Conservation (phyloP, 306 rosid species). For the Canavalia ensiformis region DNA sequence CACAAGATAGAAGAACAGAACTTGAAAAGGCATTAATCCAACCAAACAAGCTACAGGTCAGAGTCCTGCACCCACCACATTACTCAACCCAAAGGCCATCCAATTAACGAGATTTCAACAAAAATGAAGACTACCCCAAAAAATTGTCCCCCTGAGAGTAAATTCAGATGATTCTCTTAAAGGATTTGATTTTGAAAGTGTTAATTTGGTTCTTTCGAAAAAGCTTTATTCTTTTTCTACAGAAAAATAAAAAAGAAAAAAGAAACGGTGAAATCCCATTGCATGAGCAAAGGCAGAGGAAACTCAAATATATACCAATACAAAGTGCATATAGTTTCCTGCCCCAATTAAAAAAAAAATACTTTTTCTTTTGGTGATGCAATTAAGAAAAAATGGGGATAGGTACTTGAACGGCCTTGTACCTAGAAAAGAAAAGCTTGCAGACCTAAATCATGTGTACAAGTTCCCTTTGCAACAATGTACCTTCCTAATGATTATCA, state of each 20-base stretch:
- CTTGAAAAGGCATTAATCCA: too few relatives aligned
- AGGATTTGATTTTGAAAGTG: slow-evolving; percentile 21
- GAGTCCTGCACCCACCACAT: background rate
- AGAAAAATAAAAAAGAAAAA: background rate
- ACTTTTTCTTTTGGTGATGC: too few relatives aligned
- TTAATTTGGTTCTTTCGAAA: slow-evolving; percentile 8
- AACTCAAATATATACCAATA: slow-evolving; percentile 40
- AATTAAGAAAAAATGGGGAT: too few relatives aligned
- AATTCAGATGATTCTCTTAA: background rate
- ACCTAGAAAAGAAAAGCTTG: slow-evolving; percentile 32
- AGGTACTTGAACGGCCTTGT: slow-evolving; percentile 40
- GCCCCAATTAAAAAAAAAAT: slow-evolving; percentile 26
- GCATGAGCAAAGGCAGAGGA: slow-evolving; percentile 40
- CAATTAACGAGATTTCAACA: background rate
- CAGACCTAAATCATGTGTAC: slow-evolving; percentile 52
- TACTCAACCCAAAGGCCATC: background rate
- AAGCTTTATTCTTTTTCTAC: background rate
- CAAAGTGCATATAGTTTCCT: slow-evolving; percentile 44
- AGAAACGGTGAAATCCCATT: background rate
- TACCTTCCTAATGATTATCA: slow-evolving; percentile 54
- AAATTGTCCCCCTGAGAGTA: background rate
- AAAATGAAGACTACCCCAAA: background rate
- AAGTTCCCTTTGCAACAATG: slow-evolving; percentile 47
- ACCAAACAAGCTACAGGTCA: background rate
- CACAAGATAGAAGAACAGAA: too few relatives aligned